Evolutionary conservation across 306 rosid species (phyloP).

Genomic region (Pyrus bretschneideri): DNA sequence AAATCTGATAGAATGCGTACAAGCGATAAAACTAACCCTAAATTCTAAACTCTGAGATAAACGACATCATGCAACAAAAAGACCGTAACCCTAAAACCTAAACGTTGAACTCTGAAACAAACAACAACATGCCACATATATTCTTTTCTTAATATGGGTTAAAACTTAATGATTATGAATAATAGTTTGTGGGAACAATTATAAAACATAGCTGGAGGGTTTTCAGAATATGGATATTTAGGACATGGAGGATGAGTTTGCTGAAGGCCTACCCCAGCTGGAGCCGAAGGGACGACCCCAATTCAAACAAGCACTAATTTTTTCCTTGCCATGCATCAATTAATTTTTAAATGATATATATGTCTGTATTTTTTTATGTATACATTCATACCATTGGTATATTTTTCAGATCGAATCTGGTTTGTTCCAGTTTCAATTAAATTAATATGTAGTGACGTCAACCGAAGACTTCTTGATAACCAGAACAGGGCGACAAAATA

Average conservation of each 20-base stretch:
- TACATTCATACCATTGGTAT: not conserved
- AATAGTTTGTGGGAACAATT: no score
- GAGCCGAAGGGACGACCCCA: not conserved
- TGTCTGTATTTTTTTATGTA: not conserved
- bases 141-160: not conserved
- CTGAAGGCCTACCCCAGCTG: not conserved
- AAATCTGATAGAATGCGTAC: not conserved
- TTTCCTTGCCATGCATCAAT: not conserved
- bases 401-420: not conserved
- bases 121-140: not conserved
- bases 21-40: not conserved
- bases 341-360: not conserved
- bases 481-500: constrained; percentile 6
- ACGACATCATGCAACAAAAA: not conserved
- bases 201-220: not conserved
- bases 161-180: not conserved
- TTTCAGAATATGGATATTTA: no score
- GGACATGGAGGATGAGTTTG: no score
- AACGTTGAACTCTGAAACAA: not conserved
- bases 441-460: not conserved
- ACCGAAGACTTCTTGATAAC: constrained; percentile 7
- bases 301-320: not conserved
- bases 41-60: not conserved
- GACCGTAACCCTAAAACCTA: not conserved
- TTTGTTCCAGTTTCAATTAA: not conserved